Conservation (phyloP, 139 green algal species). For the Mesotaenium endlicherianum region DNA sequence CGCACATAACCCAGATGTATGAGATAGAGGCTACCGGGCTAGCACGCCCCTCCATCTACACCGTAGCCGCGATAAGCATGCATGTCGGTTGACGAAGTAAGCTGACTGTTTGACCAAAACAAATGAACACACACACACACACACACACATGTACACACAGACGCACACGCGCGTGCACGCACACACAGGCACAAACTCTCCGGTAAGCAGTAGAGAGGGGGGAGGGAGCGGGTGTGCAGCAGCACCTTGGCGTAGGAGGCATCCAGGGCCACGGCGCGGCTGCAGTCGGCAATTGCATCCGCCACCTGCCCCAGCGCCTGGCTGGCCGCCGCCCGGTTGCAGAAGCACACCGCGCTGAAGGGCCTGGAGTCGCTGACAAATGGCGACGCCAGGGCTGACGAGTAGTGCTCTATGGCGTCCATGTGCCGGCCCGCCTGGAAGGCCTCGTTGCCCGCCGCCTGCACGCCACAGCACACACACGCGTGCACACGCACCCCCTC, state of each 20-base stretch:
- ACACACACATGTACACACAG: no score
- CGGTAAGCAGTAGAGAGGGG: neutral
- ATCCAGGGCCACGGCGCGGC: constrained; percentile 38
- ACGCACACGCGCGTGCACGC: no score
- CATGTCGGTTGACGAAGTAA: no score
- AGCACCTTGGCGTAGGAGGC: constrained; percentile 44
- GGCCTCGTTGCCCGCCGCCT: constrained; percentile 88
- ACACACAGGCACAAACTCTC: no score
- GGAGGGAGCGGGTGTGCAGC: neutral
- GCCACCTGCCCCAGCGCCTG: constrained; percentile 33
- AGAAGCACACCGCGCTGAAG: constrained; percentile 42
- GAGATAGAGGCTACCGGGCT: no score
- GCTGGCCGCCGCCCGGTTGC: constrained; percentile 45
- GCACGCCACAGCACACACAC: constrained; percentile 23
- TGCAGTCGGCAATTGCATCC: constrained; percentile 52
- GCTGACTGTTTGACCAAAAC: no score
- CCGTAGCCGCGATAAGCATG: no score
- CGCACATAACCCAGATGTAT: no score
- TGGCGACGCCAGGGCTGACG: constrained; percentile 24
- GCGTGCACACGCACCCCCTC: no score
- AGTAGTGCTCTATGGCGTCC: constrained; percentile 83
- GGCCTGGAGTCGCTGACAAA: constrained; percentile 12
- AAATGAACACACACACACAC: neutral
- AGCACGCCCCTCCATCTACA: no score
- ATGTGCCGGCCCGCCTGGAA: constrained; percentile 77